Percentiles rank a stretch among this genome's conserved stretches.
These are phyloP conservation scores for Gossypium longicalyx DNA, from an alignment of 345 rosid species.

Conservation along the genomic window DNA sequence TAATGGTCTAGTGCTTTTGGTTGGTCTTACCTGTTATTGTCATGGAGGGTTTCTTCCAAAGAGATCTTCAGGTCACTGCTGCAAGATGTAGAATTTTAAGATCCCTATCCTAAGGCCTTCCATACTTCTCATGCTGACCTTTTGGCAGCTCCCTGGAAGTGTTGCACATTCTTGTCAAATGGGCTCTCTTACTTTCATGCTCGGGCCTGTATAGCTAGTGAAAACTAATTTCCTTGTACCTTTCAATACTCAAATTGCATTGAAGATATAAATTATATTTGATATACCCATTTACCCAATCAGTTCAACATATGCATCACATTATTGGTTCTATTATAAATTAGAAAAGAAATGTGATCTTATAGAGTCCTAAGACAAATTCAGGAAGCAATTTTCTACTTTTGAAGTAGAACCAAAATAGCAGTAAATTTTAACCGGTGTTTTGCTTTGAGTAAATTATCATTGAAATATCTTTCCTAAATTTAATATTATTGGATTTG, in stretches of 20 bases:
- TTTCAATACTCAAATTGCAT: neutral
- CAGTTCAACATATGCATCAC: neutral
- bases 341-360: neutral
- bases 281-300: neutral
- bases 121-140: neutral
- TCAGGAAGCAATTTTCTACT: neutral
- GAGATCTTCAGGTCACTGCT: neutral
- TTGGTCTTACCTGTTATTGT: neutral
- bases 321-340: neutral
- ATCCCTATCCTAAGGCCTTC: neutral
- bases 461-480: neutral
- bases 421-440: neutral
- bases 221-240: neutral
- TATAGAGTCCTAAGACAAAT: neutral
- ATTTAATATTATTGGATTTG: neutral
- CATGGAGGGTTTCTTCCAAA: neutral
- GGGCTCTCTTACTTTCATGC: neutral
- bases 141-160: neutral
- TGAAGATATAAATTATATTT: neutral
- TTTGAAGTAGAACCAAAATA: neutral
- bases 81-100: constrained; percentile 3
- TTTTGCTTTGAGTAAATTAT: neutral
- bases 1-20: constrained; percentile 4
- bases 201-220: neutral
- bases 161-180: neutral